These are phyloP conservation scores for Lecanoromycetidae sp. DNA, from an alignment of 2,329 filamentous ascomycete species.

Conservation along the genomic window DNA sequence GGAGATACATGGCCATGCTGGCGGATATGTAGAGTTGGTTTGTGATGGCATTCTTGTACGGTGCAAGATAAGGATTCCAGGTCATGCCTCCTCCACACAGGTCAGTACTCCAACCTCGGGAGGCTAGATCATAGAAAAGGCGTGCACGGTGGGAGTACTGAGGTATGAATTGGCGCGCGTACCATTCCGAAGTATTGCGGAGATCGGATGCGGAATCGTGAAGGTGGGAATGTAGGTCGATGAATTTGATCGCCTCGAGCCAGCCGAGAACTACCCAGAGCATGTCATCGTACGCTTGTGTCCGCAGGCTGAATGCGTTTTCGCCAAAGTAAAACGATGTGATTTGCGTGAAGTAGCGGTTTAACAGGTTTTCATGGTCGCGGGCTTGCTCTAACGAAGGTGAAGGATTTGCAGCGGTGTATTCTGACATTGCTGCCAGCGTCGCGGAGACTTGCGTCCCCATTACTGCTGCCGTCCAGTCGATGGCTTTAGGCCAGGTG, in stretches of 20 bases:
- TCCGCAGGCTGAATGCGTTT: slow-evolving; percentile 60
- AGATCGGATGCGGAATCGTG: slow-evolving; percentile 39
- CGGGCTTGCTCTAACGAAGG: slow-evolving; percentile 16
- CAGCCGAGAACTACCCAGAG: slow-evolving; percentile 90
- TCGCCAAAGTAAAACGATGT: slow-evolving; percentile 78
- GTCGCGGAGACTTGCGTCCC: slow-evolving; percentile 66
- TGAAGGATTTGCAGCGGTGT: slow-evolving; percentile 14
- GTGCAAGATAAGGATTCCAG: slow-evolving; percentile 68
- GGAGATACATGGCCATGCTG: slow-evolving; percentile 76
- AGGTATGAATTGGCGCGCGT: slow-evolving; percentile 62
- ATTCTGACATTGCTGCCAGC: slow-evolving; percentile 53
- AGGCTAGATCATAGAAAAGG: slow-evolving; percentile 73
- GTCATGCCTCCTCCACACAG: slow-evolving; percentile 81
- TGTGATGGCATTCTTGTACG: slow-evolving; percentile 95
- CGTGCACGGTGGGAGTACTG: slow-evolving; percentile 73
- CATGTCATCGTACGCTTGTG: slow-evolving; percentile 84
- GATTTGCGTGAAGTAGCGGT: slow-evolving; percentile 67
- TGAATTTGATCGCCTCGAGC: slow-evolving; percentile 70
- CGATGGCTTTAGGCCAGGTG: slow-evolving; percentile 74
- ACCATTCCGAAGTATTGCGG: slow-evolving; percentile 42
- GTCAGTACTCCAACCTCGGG: slow-evolving; percentile 65
- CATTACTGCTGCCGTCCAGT: slow-evolving; percentile 85
- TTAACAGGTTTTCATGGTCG: slow-evolving; percentile 60
- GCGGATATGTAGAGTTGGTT: slow-evolving; percentile 82
- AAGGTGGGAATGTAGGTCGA: slow-evolving; percentile 52